Conservation (phyloP, 2,329 filamentous ascomycete genomes). For the Pestalotiopsis fici region DNA sequence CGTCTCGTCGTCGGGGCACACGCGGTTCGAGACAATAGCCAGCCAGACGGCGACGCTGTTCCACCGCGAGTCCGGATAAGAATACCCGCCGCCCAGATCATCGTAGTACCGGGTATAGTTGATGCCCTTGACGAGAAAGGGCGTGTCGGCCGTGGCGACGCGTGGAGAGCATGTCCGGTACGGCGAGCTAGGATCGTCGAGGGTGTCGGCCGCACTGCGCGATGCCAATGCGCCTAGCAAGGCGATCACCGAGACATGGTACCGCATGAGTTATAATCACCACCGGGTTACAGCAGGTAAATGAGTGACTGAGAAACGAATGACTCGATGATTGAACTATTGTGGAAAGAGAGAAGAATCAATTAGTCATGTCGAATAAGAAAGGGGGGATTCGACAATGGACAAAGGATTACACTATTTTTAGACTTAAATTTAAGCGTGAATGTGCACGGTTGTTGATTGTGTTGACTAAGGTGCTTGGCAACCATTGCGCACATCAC, state of each 20-base stretch:
- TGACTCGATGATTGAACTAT: background rate
- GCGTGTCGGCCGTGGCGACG: background rate
- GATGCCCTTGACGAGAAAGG: slow-evolving; percentile 10
- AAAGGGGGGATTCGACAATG: background rate
- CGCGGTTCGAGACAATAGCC: background rate
- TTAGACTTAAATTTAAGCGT: slow-evolving; percentile 21
- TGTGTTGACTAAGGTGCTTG: no score
- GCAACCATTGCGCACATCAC: no score
- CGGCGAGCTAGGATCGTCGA: slow-evolving; percentile 7
- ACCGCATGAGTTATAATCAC: background rate
- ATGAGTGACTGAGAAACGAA: background rate
- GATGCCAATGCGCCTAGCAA: background rate
- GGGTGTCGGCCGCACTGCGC: background rate
- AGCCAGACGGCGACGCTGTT: slow-evolving; percentile 6
- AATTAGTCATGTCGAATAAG: background rate
- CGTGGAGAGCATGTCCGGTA: slow-evolving; percentile 9
- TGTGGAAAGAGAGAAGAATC: background rate
- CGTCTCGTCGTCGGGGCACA: slow-evolving; percentile 5
- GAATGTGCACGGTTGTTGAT: background rate
- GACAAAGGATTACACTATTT: background rate
- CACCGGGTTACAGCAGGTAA: background rate
- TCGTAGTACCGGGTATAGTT: slow-evolving; percentile 14
- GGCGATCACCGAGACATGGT: background rate
- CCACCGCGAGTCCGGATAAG: slow-evolving; percentile 7
- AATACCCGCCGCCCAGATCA: slow-evolving; percentile 9